A percentile compares a stretch with the other conserved stretches of the same genome.
These are phyloP conservation scores for Apiotrichum sp. DNA, from an alignment of 1,284 basidiomycete species.

Conservation along the genomic window DNA sequence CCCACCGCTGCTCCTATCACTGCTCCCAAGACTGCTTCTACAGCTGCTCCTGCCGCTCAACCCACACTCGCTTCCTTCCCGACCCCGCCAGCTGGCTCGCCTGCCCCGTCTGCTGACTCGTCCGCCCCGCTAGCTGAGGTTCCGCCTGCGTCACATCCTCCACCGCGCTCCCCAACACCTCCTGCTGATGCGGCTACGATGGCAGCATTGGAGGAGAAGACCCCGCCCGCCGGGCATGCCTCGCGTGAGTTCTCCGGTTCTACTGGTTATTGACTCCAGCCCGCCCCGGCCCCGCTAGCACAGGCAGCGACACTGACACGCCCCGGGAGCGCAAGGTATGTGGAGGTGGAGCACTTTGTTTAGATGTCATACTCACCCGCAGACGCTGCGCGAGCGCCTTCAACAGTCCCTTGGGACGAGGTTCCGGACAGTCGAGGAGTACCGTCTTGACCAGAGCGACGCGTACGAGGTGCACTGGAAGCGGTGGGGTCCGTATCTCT, in stretches of 20 bases:
- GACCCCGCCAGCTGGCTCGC: no score
- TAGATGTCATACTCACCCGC: background rate
- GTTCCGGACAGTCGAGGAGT: constrained; percentile 46
- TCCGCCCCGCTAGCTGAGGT: background rate
- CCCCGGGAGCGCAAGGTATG: constrained; percentile 22
- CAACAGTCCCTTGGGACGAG: constrained; percentile 34
- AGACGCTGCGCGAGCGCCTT: constrained; percentile 43
- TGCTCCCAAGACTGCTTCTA: background rate
- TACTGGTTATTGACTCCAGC: background rate
- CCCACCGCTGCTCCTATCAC: background rate
- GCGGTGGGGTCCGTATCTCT: constrained; percentile 95
- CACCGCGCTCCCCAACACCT: background rate
- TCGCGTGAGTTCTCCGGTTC: background rate
- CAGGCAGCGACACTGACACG: constrained; percentile 36
- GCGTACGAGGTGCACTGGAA: constrained; percentile 81
- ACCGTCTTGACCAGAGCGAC: constrained; percentile 59
- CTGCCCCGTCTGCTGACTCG: no score
- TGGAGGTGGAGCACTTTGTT: background rate
- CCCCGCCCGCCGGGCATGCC: background rate
- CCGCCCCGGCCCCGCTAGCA: background rate
- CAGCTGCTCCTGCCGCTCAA: background rate
- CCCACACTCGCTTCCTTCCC: no score
- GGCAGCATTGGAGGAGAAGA: background rate
- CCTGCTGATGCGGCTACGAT: background rate
- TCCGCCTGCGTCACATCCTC: background rate